Evolutionary conservation across 2,329 filamentous ascomycete species (phyloP).

Genomic region (Talaromyces sp.): DNA sequence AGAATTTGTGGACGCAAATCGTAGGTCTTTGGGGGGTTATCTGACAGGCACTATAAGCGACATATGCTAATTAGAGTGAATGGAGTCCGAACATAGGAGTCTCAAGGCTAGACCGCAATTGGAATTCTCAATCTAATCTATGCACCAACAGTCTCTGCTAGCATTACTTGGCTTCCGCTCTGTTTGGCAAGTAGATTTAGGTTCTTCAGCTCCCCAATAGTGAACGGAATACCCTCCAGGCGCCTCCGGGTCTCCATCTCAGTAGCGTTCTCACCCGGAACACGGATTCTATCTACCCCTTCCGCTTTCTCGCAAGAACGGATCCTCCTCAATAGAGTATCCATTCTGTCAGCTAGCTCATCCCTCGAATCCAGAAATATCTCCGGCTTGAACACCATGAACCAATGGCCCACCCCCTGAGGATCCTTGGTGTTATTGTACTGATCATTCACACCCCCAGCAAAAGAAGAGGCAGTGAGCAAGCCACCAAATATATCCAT

Average conservation of each 20-base stretch:
- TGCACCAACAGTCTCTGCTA: not conserved
- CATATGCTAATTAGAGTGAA: not conserved
- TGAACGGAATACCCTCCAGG: not conserved
- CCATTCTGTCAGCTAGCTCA: constrained; percentile 3
- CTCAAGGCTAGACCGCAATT: not conserved
- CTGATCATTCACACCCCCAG: constrained; percentile 12
- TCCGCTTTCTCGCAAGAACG: not conserved
- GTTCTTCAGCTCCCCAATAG: not conserved
- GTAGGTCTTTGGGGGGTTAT: not conserved
- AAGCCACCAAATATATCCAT: constrained; percentile 17
- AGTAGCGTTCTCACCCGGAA: constrained; percentile 8
- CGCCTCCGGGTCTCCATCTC: constrained; percentile 3
- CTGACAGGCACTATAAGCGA: not conserved
- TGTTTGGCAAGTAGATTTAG: constrained; percentile 5
- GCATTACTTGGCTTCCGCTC: not conserved
- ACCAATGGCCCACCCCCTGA: constrained; percentile 15
- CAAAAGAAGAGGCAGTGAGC: constrained; percentile 11
- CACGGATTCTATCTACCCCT: constrained; percentile 7
- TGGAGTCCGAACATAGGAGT: not conserved
- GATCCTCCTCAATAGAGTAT: constrained; percentile 4
- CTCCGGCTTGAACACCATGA: constrained; percentile 11
- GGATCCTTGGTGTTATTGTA: constrained; percentile 11
- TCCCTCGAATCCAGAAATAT: constrained; percentile 5
- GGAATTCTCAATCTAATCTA: not conserved
- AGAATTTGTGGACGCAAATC: not conserved